Conservation (phyloP, 1,139 yeast species). For the Dujonia santamariae region DNA sequence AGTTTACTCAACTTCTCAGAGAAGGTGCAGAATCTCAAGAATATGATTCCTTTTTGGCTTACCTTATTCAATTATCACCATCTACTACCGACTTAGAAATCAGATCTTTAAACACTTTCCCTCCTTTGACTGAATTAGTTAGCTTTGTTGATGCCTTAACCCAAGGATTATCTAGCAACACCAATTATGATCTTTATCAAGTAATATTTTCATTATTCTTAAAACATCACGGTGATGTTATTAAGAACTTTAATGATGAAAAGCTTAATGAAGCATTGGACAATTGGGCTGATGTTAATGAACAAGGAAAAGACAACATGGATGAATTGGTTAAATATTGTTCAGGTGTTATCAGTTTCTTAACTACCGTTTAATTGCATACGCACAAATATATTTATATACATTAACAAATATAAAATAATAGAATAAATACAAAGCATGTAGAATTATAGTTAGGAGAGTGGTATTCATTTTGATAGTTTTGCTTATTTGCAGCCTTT, state of each 20-base stretch:
- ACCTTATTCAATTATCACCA: slow-evolving; percentile 67
- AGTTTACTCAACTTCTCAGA: slow-evolving; percentile 67
- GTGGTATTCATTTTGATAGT: no score
- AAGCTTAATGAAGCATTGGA: slow-evolving; percentile 42
- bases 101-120: slow-evolving; percentile 66
- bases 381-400: no score
- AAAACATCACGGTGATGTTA: slow-evolving; percentile 78
- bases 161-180: slow-evolving; percentile 54
- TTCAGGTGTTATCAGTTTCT: slow-evolving; percentile 72
- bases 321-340: slow-evolving; percentile 79
- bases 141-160: slow-evolving; percentile 65
- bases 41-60: slow-evolving; percentile 49
- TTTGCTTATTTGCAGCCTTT: no score
- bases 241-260: slow-evolving; percentile 44
- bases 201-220: slow-evolving; percentile 77
- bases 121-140: slow-evolving; percentile 63
- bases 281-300: slow-evolving; percentile 48
- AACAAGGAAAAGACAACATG: slow-evolving; percentile 43
- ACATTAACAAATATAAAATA: no score
- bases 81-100: slow-evolving; percentile 82
- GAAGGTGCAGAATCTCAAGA: slow-evolving; percentile 40
- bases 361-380: slow-evolving; percentile 42
- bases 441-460: no score
- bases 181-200: slow-evolving; percentile 67
- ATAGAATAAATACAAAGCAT: no score